Evolutionary conservation across 805 yeast genomes (phyloP), one percentile per base, ranked within the genome.

Genomic region (Candida corydali): DNA sequence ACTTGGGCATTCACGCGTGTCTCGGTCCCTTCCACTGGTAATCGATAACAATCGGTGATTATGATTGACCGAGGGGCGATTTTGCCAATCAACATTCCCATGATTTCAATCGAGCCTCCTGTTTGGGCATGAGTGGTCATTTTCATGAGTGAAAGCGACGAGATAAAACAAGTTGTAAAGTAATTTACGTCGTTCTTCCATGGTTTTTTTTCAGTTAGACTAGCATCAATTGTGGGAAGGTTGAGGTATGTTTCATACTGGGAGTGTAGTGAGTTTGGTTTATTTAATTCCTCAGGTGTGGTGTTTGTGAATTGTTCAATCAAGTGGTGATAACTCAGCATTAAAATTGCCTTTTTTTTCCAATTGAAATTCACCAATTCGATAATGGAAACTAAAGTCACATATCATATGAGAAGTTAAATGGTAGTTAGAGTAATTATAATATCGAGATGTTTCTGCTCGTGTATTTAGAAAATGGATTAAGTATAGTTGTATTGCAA

Each of bases 1-100:
- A 80, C 79, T 52, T 85, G 88, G 0, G 98, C 97, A 58, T 93
- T 93, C 23, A 91, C 98, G 34, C 98, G 59, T 0, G 96, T 86
- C 55, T 93, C 98, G 0, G 98, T 89, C 1, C 98, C 98, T 55
- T 86, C 91, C 1, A 91, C 97, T 0, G 98, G 98, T 26, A 93
- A 61, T 10, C 88, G 80, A 56, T 83, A 91, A 8, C 80, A 81
- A 56, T 91, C 96, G 69, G 79, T 70, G 2, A 93, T 83, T 2
- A 83, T 71, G 40, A 88, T 72, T 17, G 71, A 60, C 14, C 67
- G 61, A 5, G 65, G 68, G 10, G 75, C 63, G 8, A 84, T 73
- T 46, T 78, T 78, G 1, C 98, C 98, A 0, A 89, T 76, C 57
- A 91, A 69, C 84, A 89, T 84, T 4, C 98, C 98, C 98, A 91